Base-by-base conservation (phyloP, 768 basidiomycete genomes). In the Pleurotus djamor region DNA sequence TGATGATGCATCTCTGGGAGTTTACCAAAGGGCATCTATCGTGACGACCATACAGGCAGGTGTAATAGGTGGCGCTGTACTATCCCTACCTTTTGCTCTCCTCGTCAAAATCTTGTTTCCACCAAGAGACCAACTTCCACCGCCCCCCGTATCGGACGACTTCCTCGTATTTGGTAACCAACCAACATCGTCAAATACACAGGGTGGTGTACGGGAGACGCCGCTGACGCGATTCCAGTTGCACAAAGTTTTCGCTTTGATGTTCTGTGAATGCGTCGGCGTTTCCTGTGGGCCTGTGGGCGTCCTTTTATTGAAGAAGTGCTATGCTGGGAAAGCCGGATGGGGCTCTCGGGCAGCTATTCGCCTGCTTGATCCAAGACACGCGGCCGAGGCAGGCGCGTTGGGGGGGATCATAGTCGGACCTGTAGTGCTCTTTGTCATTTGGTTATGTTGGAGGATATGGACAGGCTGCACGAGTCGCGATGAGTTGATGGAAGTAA, bases 241-340 rank as follows among this genome's bases (percentile, higher is more conserved):
- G 21, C 54, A 56, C 41, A 56, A 44, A 32, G 33, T 56, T 17
- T 56, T 56, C 54, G 54, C 21, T 0, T 14, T 56, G 17, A n/a
- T 56, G 41, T 56, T 56, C 54, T 56, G 54, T 44, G 54, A 56
- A 44, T 56, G 54, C 10, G 54, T 56, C 21, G 54, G 54, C 14
- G 32, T 56, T 9, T 14, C 54, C 21, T 21, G 38, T 44, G 54
- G 54, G 12, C 54, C 54, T 6, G 21, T 56, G 17, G 54, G 54
- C 4, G 54, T 56, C 10, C 14, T 56, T 16, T 34, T 56, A 7
- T 32, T 56, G 54, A 56, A 41, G 21, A 34, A 6, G 16, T 56
- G 54, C 2, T 56, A 56, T n/a, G 36, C 37, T 9, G 54, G 54
- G 9, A 41, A 44, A 17, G 54, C 37, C 10, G 54, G 41, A 32